phyloP scores from a whole-genome alignment of 805 yeast species.

The Peterozyma xylosa region DNA sequence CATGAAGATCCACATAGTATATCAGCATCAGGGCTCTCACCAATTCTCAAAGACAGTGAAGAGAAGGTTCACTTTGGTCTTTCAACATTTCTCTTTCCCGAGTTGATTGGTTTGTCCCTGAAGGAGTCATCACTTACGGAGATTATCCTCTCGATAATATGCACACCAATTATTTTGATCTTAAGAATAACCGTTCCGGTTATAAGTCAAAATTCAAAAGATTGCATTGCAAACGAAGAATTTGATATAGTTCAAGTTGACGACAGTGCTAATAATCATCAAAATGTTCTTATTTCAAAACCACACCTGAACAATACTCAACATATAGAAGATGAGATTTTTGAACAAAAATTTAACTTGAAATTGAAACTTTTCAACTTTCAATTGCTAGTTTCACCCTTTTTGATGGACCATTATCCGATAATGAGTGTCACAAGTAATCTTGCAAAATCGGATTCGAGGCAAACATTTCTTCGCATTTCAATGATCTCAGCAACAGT shows the following conservation, averaged over 20 bases:
- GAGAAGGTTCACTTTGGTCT: not conserved
- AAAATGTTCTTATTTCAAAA: slow-evolving; percentile 10
- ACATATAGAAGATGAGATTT: no score
- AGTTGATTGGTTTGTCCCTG: not conserved
- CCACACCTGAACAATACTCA: no score
- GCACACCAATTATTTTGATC: slow-evolving; percentile 17
- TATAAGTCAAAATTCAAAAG: not conserved
- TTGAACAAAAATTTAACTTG: slow-evolving; percentile 10
- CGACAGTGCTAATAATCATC: not conserved
- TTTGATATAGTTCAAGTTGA: no score
- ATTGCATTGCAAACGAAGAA: not conserved
- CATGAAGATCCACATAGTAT: not conserved
- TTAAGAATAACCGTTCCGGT: slow-evolving; percentile 20
- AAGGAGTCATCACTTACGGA: slow-evolving; percentile 7
- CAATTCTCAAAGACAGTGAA: not conserved
- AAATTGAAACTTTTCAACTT: slow-evolving; percentile 18
- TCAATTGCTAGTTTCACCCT: slow-evolving; percentile 19
- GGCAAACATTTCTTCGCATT: not conserved
- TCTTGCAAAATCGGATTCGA: not conserved
- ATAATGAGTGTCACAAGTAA: not conserved
- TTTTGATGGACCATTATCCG: slow-evolving; percentile 1
- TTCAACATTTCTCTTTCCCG: not conserved
- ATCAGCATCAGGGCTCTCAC: not conserved
- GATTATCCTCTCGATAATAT: slow-evolving; percentile 14
- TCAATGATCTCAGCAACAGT: not conserved